Percentiles rank a stretch among this genome's conserved stretches.
Conservation (phyloP, 768 basidiomycete species). For the Lentinus tigrinus region DNA sequence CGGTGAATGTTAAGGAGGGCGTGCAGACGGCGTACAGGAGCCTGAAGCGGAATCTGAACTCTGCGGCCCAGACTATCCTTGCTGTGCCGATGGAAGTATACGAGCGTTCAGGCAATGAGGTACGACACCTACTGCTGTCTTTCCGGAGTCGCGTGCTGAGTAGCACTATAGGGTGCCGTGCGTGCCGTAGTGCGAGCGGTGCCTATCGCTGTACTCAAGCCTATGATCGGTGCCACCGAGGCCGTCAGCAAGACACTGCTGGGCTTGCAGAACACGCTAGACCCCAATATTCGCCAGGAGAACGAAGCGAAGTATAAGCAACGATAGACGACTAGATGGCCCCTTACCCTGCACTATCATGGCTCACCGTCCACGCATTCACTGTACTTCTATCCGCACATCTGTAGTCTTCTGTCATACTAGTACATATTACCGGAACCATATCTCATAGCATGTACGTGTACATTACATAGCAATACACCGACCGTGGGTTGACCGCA, state of each 20-base stretch:
- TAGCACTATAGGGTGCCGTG: constrained; percentile 69
- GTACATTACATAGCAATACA: constrained; percentile 22
- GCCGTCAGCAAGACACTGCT: constrained; percentile 94
- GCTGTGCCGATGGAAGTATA: constrained; percentile 99
- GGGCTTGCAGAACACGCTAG: constrained; percentile 89
- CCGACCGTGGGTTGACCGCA: constrained; percentile 8
- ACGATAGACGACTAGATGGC: constrained; percentile 37
- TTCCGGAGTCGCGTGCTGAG: constrained; percentile 6
- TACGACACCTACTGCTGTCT: constrained; percentile 32
- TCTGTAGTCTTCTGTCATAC: constrained; percentile 17
- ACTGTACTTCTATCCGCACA: constrained; percentile 15
- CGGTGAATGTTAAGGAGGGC: constrained; percentile 79
- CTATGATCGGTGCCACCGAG: constrained; percentile 97
- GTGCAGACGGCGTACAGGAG: constrained; percentile 91
- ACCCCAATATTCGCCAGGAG: constrained; percentile 79
- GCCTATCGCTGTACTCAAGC: constrained; percentile 94
- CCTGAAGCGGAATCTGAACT: constrained; percentile 80
- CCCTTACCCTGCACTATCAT: background rate
- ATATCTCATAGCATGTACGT: constrained; percentile 19
- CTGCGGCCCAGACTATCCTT: constrained; percentile 96
- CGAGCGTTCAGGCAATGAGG: constrained; percentile 90
- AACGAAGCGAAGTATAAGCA: constrained; percentile 95
- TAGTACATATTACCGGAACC: constrained; percentile 12
- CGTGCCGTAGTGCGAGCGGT: constrained; percentile 95
- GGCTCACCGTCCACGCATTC: background rate